Evolutionary conservation across 139 green algal species (phyloP).

Genomic region (Coelastrella sp.): DNA sequence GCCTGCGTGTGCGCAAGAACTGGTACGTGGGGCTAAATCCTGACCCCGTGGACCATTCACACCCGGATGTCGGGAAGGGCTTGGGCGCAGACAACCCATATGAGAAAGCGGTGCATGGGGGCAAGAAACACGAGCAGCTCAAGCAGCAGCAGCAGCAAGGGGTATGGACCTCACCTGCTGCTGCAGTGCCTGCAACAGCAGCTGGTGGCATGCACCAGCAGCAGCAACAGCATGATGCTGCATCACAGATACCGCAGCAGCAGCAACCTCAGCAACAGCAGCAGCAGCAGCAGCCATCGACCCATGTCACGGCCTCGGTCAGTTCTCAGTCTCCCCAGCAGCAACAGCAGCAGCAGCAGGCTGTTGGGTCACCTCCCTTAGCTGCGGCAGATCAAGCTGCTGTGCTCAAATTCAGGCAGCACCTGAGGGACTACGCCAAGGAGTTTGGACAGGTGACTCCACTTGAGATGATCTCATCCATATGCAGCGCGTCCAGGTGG

Average conservation of each 20-base stretch:
- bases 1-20: conserved; percentile 77
- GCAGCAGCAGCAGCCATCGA: neutral
- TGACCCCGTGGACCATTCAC: conserved; percentile 90
- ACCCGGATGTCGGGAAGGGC: conserved; percentile 80
- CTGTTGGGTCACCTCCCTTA: neutral
- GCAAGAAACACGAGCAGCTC: neutral
- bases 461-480: neutral
- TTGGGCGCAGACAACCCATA: conserved; percentile 10
- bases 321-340: neutral
- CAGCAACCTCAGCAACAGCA: neutral
- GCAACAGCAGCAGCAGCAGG: conserved; percentile 30
- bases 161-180: neutral
- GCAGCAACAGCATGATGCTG: neutral
- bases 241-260: neutral
- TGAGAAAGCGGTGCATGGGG: conserved; percentile 18
- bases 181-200: neutral
- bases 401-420: conserved; percentile 20
- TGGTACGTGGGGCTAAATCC: conserved; percentile 88
- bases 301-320: neutral
- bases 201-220: neutral
- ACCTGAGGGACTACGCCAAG: conserved; percentile 19
- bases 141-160: neutral
- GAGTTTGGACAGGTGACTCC: conserved; percentile 32
- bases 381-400: neutral
- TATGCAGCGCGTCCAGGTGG: neutral